Conservation (phyloP, 129 eudicot species). For the Daucus carota region DNA sequence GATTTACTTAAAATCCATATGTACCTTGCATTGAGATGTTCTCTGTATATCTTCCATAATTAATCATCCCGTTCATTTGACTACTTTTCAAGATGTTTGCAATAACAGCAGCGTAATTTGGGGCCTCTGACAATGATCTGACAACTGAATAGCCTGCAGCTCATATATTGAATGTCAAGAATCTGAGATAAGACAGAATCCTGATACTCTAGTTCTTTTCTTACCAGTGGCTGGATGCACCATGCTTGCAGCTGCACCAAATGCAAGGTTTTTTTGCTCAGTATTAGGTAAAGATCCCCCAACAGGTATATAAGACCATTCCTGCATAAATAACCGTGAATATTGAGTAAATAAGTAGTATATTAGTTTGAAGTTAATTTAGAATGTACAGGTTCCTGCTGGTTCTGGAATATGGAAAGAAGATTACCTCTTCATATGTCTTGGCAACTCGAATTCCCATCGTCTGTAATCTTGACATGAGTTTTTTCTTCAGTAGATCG, state of each 20-base stretch:
- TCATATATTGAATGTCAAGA: slow-evolving; percentile 5
- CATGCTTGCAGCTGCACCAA: slow-evolving; percentile 99
- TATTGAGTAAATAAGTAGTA: background rate
- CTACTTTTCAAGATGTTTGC: slow-evolving; percentile 58
- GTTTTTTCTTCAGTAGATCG: slow-evolving; percentile 64
- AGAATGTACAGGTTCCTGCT: background rate
- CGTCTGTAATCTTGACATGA: slow-evolving; percentile 72
- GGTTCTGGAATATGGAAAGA: background rate
- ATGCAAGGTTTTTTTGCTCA: slow-evolving; percentile 94
- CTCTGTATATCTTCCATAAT: slow-evolving; percentile 23
- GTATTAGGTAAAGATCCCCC: slow-evolving; percentile 97
- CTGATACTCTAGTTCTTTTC: background rate
- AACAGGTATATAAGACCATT: slow-evolving; percentile 98
- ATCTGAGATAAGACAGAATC: background rate
- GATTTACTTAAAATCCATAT: background rate
- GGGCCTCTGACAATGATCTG: slow-evolving; percentile 96
- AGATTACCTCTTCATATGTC: slow-evolving; percentile 83
- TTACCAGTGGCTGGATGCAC: slow-evolving; percentile 99
- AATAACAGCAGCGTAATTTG: slow-evolving; percentile 76
- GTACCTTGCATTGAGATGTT: slow-evolving; percentile 90
- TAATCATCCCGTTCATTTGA: slow-evolving; percentile 34
- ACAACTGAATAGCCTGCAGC: slow-evolving; percentile 92
- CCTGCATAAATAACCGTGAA: slow-evolving; percentile 35
- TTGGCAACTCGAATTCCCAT: slow-evolving; percentile 64
- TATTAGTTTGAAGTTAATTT: background rate